Evolutionary conservation across 257 asterid species (phyloP).

Genomic region (Fraxinus americana): DNA sequence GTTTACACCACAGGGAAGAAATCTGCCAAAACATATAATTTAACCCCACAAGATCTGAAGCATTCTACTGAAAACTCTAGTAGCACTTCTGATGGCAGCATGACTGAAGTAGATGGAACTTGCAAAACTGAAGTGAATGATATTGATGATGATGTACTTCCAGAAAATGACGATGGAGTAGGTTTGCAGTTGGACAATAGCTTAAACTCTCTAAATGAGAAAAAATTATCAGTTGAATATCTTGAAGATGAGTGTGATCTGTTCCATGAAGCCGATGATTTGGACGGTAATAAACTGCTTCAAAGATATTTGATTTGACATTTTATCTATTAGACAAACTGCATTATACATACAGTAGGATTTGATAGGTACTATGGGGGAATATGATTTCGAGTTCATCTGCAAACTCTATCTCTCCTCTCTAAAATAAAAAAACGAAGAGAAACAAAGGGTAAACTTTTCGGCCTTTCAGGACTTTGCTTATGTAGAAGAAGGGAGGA

Average conservation of each 20-base stretch:
- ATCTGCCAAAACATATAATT: conserved; percentile 23
- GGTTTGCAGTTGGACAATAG: conserved; percentile 24
- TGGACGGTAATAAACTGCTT: conserved; percentile 54
- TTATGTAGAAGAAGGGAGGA: conserved; percentile 17
- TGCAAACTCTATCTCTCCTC: neutral
- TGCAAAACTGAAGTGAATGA: conserved; percentile 20
- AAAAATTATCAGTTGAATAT: conserved; percentile 59
- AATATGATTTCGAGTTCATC: neutral
- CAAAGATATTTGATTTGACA: conserved; percentile 17
- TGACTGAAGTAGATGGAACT: conserved; percentile 33
- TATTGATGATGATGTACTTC: conserved; percentile 35
- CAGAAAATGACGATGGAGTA: conserved; percentile 45
- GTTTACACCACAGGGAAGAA: conserved; percentile 42
- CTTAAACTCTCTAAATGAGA: conserved; percentile 40
- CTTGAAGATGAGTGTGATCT: conserved; percentile 74
- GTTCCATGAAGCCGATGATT: conserved; percentile 61
- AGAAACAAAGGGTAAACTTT: neutral
- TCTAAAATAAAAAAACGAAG: neutral
- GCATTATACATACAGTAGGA: neutral
- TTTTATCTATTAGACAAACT: conserved; percentile 16
- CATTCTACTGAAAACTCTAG: conserved; percentile 29
- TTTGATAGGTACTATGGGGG: conserved; percentile 7
- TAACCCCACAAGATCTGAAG: conserved; percentile 30
- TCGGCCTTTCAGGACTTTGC: conserved; percentile 10
- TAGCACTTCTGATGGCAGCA: conserved; percentile 29